Base-by-base conservation (phyloP, 2,329 filamentous ascomycete species). In the Cladosporium sp. region DNA sequence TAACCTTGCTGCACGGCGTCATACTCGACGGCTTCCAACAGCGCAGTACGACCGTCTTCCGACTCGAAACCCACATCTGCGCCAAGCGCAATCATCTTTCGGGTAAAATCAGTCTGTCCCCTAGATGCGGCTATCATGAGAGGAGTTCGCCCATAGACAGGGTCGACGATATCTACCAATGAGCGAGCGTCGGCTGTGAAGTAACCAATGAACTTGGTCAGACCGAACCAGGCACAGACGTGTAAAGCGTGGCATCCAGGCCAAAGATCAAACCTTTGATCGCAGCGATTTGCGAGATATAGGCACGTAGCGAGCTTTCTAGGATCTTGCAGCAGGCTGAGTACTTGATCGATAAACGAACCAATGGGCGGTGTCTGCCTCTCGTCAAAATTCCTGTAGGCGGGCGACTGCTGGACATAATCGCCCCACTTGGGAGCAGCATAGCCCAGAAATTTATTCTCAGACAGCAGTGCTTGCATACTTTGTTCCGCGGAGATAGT, bases 111-210 rank as follows among this genome's bases (percentile, higher is more conserved):
- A 11, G 31, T 21, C 10, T 31, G 31, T n/a, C 52, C 52, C 4
- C 52, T 55, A 33, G 52, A 55, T 33, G 52, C 18, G 18, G 52
- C 52, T 21, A 55, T n/a, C 52, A 55, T 55, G 18, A 55, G 52
- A 14, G 52, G 52, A 33, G 52, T 55, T 3, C 29, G 29, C 14
- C 52, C 52, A 33, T 55, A 55, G 18, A 55, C 52, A 55, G 52
- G 52, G 52, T 55, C 52, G 2, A n/a, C 31, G 7, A 55, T 29
- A 3, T 55, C n/a, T 12, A 55, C 8, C 4, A 8, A 29, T 1
- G 52, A 55, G 28, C 12, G 5, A n/a, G 4, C 52, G 5, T 18
- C 52, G n/a, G 52, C 14, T n/a, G 10, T 33, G 18, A 33, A 55
- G 28, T 55, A 10, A 2, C 11, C n/a, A 18, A 55, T 33, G 52